Evolutionary conservation across 2,329 filamentous ascomycete species (phyloP).

Genomic region (Colletotrichum coccodes): DNA sequence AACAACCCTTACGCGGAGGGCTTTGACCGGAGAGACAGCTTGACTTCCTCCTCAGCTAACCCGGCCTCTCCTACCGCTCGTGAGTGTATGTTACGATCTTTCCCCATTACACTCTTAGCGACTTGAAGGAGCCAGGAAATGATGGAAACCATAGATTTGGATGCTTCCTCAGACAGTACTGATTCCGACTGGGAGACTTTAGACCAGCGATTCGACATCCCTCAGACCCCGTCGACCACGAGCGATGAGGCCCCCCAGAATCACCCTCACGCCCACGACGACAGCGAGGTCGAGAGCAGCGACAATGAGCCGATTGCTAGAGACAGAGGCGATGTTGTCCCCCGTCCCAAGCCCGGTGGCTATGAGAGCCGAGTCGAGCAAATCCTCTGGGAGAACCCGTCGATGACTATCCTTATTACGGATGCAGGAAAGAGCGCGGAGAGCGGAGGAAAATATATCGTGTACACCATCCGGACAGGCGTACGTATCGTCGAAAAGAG

Average conservation of each 20-base stretch:
- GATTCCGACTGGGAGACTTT: constrained; percentile 55
- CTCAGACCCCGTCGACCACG: constrained; percentile 77
- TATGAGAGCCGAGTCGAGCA: constrained; percentile 98
- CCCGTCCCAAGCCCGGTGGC: constrained; percentile 80
- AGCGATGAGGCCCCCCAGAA: constrained; percentile 72
- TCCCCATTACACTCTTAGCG: not conserved
- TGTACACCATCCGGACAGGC: constrained; percentile 95
- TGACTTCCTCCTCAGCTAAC: constrained; percentile 74
- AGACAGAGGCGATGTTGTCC: constrained; percentile 53
- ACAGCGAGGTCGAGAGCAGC: constrained; percentile 57
- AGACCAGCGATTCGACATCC: constrained; percentile 71
- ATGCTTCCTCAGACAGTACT: constrained; percentile 49
- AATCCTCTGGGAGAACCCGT: constrained; percentile 94
- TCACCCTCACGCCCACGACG: constrained; percentile 44
- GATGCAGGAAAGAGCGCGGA: constrained; percentile 96
- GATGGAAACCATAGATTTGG: constrained; percentile 50
- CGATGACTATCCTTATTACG: constrained; percentile 89
- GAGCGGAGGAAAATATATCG: constrained; percentile 91
- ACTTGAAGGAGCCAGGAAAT: constrained; percentile 38
- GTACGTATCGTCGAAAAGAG: constrained; percentile 60
- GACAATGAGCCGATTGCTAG: constrained; percentile 54
- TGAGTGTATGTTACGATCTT: constrained; percentile 49
- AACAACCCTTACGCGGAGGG: constrained; percentile 96
- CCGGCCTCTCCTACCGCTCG: constrained; percentile 69
- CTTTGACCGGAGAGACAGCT: constrained; percentile 88